phyloP scores from a whole-genome alignment of 805 yeast genomes.

The Cyberlindnera bimundalis region DNA sequence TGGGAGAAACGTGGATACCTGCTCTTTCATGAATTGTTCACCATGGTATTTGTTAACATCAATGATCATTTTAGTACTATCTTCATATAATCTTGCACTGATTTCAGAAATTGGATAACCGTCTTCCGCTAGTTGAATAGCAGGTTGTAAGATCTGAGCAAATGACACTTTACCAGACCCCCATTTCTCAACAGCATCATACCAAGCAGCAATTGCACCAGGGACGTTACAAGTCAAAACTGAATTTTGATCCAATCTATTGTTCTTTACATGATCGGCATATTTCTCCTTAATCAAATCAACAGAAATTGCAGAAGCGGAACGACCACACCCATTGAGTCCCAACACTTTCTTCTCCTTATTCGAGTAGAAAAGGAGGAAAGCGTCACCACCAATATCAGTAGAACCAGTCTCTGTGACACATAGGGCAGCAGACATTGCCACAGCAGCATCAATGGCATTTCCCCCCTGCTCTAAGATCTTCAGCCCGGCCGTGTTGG shows the following conservation, averaged over 20 bases:
- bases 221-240: constrained; percentile 68
- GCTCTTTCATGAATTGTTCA: constrained; percentile 30
- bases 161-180: constrained; percentile 66
- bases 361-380: constrained; percentile 55
- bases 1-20: constrained; percentile 35
- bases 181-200: constrained; percentile 64
- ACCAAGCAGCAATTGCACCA: constrained; percentile 80
- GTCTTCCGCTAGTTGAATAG: constrained; percentile 62
- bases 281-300: constrained; percentile 41
- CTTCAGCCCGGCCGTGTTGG: constrained; percentile 67
- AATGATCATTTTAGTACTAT: constrained; percentile 37
- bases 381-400: constrained; percentile 69
- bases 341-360: constrained; percentile 53
- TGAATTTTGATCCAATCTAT: constrained; percentile 50
- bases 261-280: constrained; percentile 41
- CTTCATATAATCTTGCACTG: constrained; percentile 49
- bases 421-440: constrained; percentile 53
- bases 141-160: constrained; percentile 57
- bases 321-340: constrained; percentile 72
- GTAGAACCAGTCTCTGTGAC: constrained; percentile 58
- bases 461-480: constrained; percentile 72
- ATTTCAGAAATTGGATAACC: constrained; percentile 66
- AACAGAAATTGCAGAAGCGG: constrained; percentile 49
- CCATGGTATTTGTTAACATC: constrained; percentile 30
- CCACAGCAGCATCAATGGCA: constrained; percentile 62